Conservation (phyloP, 164 flowering plant species). For the Piper longum region DNA sequence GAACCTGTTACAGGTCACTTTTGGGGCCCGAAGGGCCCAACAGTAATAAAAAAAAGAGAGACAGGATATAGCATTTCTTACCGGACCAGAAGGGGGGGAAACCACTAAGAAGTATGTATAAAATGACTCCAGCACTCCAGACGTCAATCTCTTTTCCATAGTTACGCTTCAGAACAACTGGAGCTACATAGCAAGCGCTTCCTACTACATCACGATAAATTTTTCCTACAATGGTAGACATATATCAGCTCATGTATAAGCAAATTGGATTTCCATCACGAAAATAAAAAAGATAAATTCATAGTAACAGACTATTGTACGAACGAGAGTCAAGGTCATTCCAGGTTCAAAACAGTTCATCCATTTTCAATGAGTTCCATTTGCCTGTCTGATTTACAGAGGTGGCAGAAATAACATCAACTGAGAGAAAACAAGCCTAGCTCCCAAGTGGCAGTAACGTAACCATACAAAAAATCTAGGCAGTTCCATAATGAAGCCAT, state of each 20-base stretch:
- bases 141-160: conserved; percentile 90
- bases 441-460: no score
- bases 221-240: conserved; percentile 26
- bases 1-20: no score
- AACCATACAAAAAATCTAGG: no score
- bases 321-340: not conserved
- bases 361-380: not conserved
- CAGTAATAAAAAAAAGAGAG: not conserved
- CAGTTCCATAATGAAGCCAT: no score
- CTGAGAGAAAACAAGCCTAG: no score
- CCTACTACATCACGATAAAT: conserved; percentile 64
- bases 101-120: conserved; percentile 80
- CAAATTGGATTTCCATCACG: not conserved
- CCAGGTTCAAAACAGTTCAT: not conserved
- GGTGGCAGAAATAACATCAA: no score
- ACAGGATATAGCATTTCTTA: conserved; percentile 7
- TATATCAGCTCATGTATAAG: not conserved
- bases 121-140: conserved; percentile 93
- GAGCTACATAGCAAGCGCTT: conserved; percentile 89
- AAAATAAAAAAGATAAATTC: not conserved
- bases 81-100: conserved; percentile 91
- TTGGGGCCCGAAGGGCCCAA: no score
- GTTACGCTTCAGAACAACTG: conserved; percentile 50
- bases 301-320: not conserved
- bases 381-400: no score